Evolutionary conservation across 495 filamentous ascomycete species (phyloP), one percentile per base, ranked within the genome.

Genomic region (Neurospora intermedia): DNA sequence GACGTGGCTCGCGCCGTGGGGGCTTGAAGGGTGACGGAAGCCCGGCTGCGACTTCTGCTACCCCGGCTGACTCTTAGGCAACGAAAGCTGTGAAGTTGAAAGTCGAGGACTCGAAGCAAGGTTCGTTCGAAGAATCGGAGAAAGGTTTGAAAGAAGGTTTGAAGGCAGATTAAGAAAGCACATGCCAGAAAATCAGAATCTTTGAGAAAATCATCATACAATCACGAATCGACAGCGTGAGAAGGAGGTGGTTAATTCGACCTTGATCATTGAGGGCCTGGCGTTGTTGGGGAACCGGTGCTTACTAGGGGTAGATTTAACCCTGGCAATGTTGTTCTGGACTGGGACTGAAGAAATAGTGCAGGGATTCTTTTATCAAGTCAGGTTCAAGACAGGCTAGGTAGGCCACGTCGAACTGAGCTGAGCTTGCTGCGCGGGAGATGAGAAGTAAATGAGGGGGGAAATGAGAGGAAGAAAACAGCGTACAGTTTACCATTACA

Each of bases 1-100:
- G 88, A 31, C 83, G 90, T 27, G 86, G 85, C 43, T 80, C 88
- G 66, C 86, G 91, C 70, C 88, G 90, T 41, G 88, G 88, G 9
- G 87, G 88, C 78, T 84, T 78, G 78, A 88, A 89, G 81, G 83
- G 83, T 5, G 88, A 89, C 39, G 79, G 82, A 20, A 87, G 87
- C 40, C 84, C 88, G 20, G 82, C 85, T 73, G 84, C 87, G 69
- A 81, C 83, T 11, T 82, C 87, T 0, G 85, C 87, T 48, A 83
- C 85, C 35, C 82, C 78, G 43, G 82, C 81, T 43, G 87, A 89
- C 71, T 83, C 86, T 72, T 89, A 79, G 70, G 72, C n/a, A 23
- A 3, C n/a, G 70, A 39, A 35, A 54, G 43, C 27, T 35, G 54
- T 5, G 54, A 27, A 62, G 54, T 62, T 23, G 16, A 62, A 62